Percentiles rank a stretch among this genome's conserved stretches.
These are phyloP conservation scores for Prinsepia uniflora DNA, from an alignment of 306 rosid species.

Conservation along the genomic window DNA sequence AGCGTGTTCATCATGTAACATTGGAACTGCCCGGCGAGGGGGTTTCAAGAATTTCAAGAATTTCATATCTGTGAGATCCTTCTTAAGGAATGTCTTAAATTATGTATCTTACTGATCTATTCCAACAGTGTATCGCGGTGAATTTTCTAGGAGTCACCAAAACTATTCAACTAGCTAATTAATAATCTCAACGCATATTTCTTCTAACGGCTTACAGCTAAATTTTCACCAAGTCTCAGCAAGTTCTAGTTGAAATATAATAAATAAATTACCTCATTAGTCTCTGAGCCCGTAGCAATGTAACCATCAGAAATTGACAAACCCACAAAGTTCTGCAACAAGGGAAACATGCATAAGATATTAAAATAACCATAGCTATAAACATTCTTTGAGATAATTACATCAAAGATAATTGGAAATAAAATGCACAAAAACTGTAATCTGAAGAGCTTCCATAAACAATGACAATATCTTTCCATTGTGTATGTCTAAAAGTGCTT, in stretches of 20 bases:
- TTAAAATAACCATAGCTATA: too few relatives aligned
- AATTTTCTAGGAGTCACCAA: neutral
- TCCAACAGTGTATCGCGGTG: neutral
- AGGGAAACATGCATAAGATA: slow-evolving; percentile 29
- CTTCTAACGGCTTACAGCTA: neutral
- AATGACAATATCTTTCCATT: neutral
- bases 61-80: neutral
- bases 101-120: neutral
- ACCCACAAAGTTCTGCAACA: slow-evolving; percentile 91
- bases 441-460: neutral
- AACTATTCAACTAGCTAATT: neutral
- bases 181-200: neutral
- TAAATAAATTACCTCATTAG: slow-evolving; percentile 72
- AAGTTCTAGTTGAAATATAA: neutral
- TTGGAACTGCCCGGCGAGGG: too few relatives aligned
- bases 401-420: neutral
- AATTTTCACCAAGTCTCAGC: neutral
- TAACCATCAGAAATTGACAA: slow-evolving; percentile 88
- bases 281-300: slow-evolving; percentile 97
- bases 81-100: neutral
- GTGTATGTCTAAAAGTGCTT: neutral
- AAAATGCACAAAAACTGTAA: neutral
- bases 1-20: neutral
- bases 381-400: neutral
- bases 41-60: too few relatives aligned